Percentiles rank a stretch among this genome's conserved stretches.
These are phyloP conservation scores for Centella asiatica DNA, from an alignment of 129 eudicot species.

Conservation along the genomic window DNA sequence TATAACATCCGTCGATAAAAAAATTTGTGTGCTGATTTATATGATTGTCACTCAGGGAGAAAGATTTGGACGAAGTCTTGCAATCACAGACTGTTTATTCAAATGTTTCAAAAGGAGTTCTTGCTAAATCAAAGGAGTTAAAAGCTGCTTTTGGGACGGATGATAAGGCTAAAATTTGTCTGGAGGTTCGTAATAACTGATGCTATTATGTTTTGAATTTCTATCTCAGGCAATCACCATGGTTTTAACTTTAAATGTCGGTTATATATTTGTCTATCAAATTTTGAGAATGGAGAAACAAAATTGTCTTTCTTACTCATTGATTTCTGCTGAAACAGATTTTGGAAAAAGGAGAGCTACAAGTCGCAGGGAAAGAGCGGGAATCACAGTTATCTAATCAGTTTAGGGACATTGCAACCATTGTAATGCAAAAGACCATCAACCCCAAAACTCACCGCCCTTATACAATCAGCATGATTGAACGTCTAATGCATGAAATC, in stretches of 20 bases:
- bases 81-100: constrained; percentile 91
- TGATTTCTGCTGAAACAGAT: constrained; percentile 35
- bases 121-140: constrained; percentile 82
- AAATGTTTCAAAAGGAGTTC: constrained; percentile 87
- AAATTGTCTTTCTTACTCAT: background rate
- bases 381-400: constrained; percentile 85
- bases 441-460: constrained; percentile 92
- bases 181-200: constrained; percentile 48
- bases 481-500: constrained; percentile 94
- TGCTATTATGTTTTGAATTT: background rate
- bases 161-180: constrained; percentile 77
- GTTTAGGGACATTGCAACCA: constrained; percentile 91
- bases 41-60: constrained; percentile 42
- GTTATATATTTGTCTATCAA: no score
- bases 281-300: no score
- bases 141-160: constrained; percentile 72
- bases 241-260: no score
- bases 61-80: constrained; percentile 89
- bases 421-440: constrained; percentile 89
- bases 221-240: background rate
- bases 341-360: constrained; percentile 95
- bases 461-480: constrained; percentile 96
- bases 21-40: constrained; percentile 6
- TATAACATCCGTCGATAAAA: background rate
- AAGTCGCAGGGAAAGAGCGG: constrained; percentile 96